Evolutionary conservation across 106 monocot species (phyloP), one percentile per base, ranked within the genome.

Genomic region (Xerophyta viscosa): DNA sequence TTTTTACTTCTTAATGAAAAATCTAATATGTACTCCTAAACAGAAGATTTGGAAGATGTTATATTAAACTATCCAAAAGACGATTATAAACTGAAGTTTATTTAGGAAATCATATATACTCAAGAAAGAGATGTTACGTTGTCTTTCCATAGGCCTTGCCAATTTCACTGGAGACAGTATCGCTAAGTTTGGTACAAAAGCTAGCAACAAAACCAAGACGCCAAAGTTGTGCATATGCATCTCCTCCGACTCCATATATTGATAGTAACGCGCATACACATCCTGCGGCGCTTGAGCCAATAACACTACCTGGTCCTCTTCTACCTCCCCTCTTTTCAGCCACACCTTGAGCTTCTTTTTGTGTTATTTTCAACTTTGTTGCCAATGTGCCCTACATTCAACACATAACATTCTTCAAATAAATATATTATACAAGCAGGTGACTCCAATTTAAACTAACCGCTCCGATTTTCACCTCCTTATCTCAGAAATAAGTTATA

Each of bases 81-180:
- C 6, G 39, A 15, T 12, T 39, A 12, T 2, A 39, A 2, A 39
- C 15, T 12, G 39, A 39, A 39, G 2, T 15, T 47, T 47, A 47
- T 8, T 47, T 19, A 47, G n/a, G n/a, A n/a, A 47, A 0, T 20
- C 8, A 2, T 23, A 47, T 19, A 47, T 47, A 18, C 2, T 51
- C 31, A 50, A 46, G 10, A 27, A 54, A 48, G 56, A 65, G 42
- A 47, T 64, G 67, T 46, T 84, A 96, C 88, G 96, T 68, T 59
- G 76, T 96, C 60, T 71, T 81, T 24, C 96, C 96, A 71, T 85
- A 96, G 26, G 94, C 94, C 57, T 96, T 96, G 24, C 94, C 94
- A 44, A 88, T 88, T 75, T 96, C 94, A 53, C 94, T 96, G 23
- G 94, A 88, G 62, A 85, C 88, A 22, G 94, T 96, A 50, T 96